phyloP scores from a whole-genome alignment of 768 basidiomycete genomes.

The Russula olivacea region DNA sequence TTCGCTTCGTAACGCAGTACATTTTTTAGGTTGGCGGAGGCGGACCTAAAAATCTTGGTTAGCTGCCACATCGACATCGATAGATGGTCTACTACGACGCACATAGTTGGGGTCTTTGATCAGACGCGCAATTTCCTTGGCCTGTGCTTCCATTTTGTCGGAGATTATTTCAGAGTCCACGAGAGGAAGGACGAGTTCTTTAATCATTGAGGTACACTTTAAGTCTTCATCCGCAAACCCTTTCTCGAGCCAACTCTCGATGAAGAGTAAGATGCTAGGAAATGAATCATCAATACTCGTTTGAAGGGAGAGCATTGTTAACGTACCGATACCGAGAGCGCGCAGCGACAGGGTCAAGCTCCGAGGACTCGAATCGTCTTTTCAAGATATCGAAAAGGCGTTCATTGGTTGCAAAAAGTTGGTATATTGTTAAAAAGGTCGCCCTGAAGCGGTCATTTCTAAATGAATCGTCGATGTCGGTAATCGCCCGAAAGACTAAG shows the following conservation, averaged over 20 bases:
- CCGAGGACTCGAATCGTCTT: constrained; percentile 6
- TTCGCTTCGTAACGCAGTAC: neutral
- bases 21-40: neutral
- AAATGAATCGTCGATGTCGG: neutral
- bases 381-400: constrained; percentile 10
- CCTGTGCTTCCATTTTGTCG: constrained; percentile 10
- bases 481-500: constrained; percentile 3
- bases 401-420: constrained; percentile 8
- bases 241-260: constrained; percentile 17
- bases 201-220: constrained; percentile 4
- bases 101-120: constrained; percentile 6
- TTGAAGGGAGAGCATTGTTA: neutral
- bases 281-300: neutral
- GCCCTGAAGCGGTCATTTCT: neutral
- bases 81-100: neutral
- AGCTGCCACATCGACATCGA: neutral
- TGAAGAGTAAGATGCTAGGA: constrained; percentile 13
- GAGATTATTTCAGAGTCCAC: constrained; percentile 6
- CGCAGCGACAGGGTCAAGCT: neutral
- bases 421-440: constrained; percentile 12
- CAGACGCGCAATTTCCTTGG: neutral
- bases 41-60: constrained; percentile 1
- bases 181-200: neutral
- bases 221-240: constrained; percentile 15
- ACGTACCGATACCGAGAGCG: constrained; percentile 7